A percentile compares a stretch with the other conserved stretches of the same genome.
phyloP scores from a whole-genome alignment of 495 filamentous ascomycete genomes.

The Stereocaulon alpinum region DNA sequence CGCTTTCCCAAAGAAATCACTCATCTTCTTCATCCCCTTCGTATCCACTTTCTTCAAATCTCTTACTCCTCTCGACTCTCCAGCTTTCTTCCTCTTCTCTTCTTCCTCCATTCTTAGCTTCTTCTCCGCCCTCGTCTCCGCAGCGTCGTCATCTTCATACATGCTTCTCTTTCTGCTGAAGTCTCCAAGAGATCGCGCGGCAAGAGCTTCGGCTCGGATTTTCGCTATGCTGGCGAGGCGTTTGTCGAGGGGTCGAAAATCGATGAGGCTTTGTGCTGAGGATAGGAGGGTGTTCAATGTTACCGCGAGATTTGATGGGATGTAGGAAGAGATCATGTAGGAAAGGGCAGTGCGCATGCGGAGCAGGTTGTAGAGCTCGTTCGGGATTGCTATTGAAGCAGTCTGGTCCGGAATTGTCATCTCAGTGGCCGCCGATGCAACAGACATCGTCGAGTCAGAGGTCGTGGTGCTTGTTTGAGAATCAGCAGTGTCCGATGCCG shows the following conservation, averaged over 20 bases:
- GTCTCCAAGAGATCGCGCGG: constrained; percentile 56
- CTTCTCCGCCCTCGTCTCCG: constrained; percentile 42
- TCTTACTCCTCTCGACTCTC: constrained; percentile 61
- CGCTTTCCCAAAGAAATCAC: constrained; percentile 77
- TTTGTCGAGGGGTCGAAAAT: constrained; percentile 59
- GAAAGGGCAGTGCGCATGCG: constrained; percentile 62
- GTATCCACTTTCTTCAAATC: constrained; percentile 82
- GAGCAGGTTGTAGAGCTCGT: constrained; percentile 49
- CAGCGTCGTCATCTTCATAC: constrained; percentile 57
- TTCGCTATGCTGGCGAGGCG: constrained; percentile 54
- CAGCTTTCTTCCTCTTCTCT: constrained; percentile 62
- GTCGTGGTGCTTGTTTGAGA: constrained; percentile 32
- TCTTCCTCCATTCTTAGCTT: constrained; percentile 62
- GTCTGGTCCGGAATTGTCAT: constrained; percentile 25
- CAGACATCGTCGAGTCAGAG: constrained; percentile 30
- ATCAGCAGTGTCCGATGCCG: constrained; percentile 30
- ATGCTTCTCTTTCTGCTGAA: constrained; percentile 60
- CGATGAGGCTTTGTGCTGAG: constrained; percentile 36
- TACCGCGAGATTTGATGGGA: constrained; percentile 42
- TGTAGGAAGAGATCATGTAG: constrained; percentile 68
- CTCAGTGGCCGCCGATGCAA: constrained; percentile 27
- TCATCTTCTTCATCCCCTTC: constrained; percentile 93
- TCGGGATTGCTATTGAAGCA: constrained; percentile 25
- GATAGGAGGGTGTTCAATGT: constrained; percentile 40
- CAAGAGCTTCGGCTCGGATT: constrained; percentile 56